Evolutionary conservation across 345 rosid species (phyloP).

Genomic region (Erodium maritimum): DNA sequence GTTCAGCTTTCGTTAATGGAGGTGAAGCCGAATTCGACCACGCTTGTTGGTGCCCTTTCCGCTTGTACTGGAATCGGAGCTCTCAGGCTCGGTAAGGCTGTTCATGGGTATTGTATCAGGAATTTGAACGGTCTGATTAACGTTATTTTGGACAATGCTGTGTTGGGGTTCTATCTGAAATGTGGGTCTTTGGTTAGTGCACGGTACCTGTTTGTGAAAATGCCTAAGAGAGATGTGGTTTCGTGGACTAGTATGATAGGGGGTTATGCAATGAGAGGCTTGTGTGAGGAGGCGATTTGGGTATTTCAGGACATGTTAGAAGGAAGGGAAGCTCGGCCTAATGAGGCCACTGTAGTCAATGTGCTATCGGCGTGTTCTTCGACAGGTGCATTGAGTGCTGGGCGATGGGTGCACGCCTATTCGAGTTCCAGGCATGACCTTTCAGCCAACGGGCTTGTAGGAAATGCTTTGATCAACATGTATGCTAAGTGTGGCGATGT

Average conservation of each 20-base stretch:
- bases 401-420: conserved; percentile 10
- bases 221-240: conserved; percentile 20
- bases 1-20: conserved; percentile 10
- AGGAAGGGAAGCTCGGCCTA: conserved; percentile 13
- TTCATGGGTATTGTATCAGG: conserved; percentile 15
- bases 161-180: conserved; percentile 15
- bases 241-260: conserved; percentile 22
- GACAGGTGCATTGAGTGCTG: conserved; percentile 9
- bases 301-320: conserved; percentile 14
- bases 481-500: conserved; percentile 22
- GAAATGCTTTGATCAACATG: conserved; percentile 21
- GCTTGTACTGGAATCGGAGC: conserved; percentile 8
- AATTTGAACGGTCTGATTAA: conserved; percentile 9
- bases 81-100: conserved; percentile 3
- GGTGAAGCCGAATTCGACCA: conserved; percentile 12
- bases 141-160: conserved; percentile 13
- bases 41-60: conserved; percentile 14
- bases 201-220: conserved; percentile 14
- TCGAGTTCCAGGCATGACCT: conserved; percentile 2
- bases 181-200: conserved; percentile 11
- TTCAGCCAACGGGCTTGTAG: conserved; percentile 7
- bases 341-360: conserved; percentile 17
- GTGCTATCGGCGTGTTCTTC: conserved; percentile 16
- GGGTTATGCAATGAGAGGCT: conserved; percentile 13
- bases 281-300: conserved; percentile 11